These are phyloP conservation scores for Penicillium herquei DNA, from an alignment of 495 filamentous ascomycete species.

Conservation along the genomic window DNA sequence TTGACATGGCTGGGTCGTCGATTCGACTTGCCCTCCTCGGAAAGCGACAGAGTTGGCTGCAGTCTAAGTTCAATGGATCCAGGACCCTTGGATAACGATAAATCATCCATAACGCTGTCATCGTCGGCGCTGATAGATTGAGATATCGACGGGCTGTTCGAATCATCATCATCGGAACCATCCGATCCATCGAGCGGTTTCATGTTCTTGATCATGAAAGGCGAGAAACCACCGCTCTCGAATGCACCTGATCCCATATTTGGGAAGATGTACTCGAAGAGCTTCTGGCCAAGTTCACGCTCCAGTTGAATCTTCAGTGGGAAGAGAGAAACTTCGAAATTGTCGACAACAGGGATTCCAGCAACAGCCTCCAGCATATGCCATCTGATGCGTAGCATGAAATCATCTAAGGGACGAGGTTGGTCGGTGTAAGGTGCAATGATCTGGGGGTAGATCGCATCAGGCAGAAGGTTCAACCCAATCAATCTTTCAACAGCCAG, in stretches of 20 bases:
- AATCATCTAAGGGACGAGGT: conserved; percentile 54
- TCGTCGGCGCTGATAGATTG: conserved; percentile 26
- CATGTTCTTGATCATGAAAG: conserved; percentile 80
- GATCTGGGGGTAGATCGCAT: conserved; percentile 94
- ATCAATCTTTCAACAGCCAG: conserved; percentile 81
- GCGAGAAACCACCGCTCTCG: conserved; percentile 68
- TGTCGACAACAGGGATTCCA: conserved; percentile 94
- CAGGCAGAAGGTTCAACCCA: conserved; percentile 82
- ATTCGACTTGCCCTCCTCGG: conserved; percentile 45
- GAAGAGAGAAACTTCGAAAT: conserved; percentile 93
- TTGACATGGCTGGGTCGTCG: conserved; percentile 36
- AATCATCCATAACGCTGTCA: conserved; percentile 34
- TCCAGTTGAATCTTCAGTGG: conserved; percentile 94
- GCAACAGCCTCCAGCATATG: conserved; percentile 98
- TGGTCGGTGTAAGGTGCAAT: conserved; percentile 82
- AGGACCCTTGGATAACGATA: conserved; percentile 46
- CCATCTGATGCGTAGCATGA: conserved; percentile 93
- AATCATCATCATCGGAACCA: conserved; percentile 45
- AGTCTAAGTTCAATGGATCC: conserved; percentile 75
- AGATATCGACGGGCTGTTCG: conserved; percentile 27
- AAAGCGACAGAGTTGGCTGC: conserved; percentile 69
- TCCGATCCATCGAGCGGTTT: conserved; percentile 56
- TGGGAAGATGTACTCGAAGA: conserved; percentile 98
- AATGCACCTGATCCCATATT: conserved; percentile 59
- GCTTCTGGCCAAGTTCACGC: conserved; percentile 83